Evolutionary conservation across 148 eudicot species (phyloP).

Genomic region (Drosera capensis): DNA sequence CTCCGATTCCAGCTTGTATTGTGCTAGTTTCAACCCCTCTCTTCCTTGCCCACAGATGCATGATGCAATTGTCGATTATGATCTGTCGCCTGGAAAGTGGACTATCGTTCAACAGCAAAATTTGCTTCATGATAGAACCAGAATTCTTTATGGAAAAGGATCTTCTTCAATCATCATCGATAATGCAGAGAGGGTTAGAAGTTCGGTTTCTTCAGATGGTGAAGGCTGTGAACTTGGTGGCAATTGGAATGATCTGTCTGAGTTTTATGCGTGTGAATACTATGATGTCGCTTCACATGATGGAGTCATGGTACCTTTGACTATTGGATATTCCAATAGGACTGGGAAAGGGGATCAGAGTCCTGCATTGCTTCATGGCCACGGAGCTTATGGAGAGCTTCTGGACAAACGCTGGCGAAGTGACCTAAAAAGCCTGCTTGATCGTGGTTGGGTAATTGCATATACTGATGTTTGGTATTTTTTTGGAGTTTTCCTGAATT

Average conservation of each 20-base stretch:
- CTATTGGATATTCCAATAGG: constrained; percentile 50
- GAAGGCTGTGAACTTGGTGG: constrained; percentile 17
- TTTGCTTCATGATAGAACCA: constrained; percentile 67
- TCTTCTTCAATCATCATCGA: constrained; percentile 20
- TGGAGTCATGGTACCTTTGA: constrained; percentile 60
- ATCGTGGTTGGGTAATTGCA: constrained; percentile 96
- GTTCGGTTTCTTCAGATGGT: constrained; percentile 15
- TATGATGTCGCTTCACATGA: constrained; percentile 57
- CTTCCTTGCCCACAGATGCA: constrained; percentile 52
- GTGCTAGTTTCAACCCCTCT: constrained; percentile 3
- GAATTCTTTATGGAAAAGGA: constrained; percentile 61
- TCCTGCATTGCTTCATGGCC: constrained; percentile 83
- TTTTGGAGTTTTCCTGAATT: background rate
- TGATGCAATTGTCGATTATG: constrained; percentile 87
- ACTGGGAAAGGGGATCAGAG: constrained; percentile 37
- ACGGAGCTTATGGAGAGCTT: constrained; percentile 88
- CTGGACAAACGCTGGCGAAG: constrained; percentile 92
- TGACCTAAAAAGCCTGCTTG: constrained; percentile 89
- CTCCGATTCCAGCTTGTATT: background rate
- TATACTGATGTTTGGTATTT: constrained; percentile 85
- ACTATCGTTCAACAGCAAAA: constrained; percentile 86
- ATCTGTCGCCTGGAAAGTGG: constrained; percentile 68
- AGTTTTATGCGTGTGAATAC: constrained; percentile 77
- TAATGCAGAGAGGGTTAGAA: constrained; percentile 12
- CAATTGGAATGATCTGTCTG: constrained; percentile 79